These are phyloP conservation scores for Paulownia fortunei DNA, from an alignment of 257 asterid genomes.

Conservation along the genomic window DNA sequence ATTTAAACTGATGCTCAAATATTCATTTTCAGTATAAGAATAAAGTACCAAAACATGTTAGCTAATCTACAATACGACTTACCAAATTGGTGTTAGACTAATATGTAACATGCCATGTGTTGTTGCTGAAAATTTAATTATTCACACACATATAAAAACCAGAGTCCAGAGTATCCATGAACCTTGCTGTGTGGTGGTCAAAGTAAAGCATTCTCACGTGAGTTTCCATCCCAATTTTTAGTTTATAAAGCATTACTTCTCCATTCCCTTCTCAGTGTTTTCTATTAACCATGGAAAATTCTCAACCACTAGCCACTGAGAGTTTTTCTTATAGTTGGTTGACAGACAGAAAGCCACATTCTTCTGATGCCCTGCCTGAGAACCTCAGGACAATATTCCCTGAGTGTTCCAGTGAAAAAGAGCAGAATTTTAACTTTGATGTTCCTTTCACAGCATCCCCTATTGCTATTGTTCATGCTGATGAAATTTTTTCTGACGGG, in stretches of 20 bases:
- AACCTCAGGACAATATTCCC: constrained; percentile 20
- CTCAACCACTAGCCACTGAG: constrained; percentile 61
- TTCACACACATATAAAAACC: constrained; percentile 11
- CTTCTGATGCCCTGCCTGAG: constrained; percentile 33
- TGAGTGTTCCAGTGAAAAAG: constrained; percentile 33
- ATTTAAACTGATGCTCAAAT: not conserved
- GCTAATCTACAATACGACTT: constrained; percentile 11
- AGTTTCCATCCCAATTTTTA: constrained; percentile 1
- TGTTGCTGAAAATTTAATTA: constrained; percentile 19
- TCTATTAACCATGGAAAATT: constrained; percentile 51
- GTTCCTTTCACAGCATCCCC: constrained; percentile 41
- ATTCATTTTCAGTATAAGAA: not conserved
- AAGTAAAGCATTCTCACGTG: constrained; percentile 18
- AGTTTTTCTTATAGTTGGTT: constrained; percentile 83
- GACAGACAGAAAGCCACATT: constrained; percentile 37
- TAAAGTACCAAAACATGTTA: not conserved
- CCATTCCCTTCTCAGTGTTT: constrained; percentile 16
- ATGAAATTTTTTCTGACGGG: constrained; percentile 64
- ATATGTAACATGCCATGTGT: constrained; percentile 46
- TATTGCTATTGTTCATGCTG: constrained; percentile 55
- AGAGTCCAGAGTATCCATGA: constrained; percentile 24
- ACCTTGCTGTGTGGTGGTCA: constrained; percentile 18
- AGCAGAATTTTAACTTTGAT: constrained; percentile 56
- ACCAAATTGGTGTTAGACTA: constrained; percentile 39
- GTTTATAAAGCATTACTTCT: constrained; percentile 33